phyloP scores from a whole-genome alignment of 306 rosid genomes.

The Luffa acutangula region DNA sequence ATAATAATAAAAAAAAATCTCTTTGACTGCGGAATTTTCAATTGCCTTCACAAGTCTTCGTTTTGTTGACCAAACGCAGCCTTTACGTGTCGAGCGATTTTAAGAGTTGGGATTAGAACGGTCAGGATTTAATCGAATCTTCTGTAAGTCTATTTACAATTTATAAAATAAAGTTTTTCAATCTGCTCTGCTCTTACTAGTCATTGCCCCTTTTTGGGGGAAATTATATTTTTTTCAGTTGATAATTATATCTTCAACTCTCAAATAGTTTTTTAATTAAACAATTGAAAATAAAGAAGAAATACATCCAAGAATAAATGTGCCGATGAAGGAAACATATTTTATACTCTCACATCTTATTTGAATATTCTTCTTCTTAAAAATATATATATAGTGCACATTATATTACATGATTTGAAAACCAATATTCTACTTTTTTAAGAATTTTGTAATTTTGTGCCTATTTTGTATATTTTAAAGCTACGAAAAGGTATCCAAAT shows the following conservation, averaged over 20 bases:
- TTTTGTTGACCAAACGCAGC: not conserved
- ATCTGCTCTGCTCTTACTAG: not conserved
- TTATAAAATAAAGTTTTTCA: not conserved
- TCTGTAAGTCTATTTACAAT: not conserved
- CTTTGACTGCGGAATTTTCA: not conserved
- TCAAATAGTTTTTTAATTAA: not conserved
- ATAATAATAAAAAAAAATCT: not conserved
- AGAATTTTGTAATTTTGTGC: too few species aligned
- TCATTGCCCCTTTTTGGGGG: not conserved
- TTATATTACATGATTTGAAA: not conserved
- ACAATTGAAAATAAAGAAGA: not conserved
- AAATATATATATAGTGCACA: not conserved
- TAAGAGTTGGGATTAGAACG: not conserved
- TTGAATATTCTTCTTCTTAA: not conserved
- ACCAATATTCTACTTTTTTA: too few species aligned
- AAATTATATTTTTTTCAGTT: not conserved
- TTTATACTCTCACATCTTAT: not conserved
- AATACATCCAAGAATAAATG: not conserved
- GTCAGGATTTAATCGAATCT: not conserved
- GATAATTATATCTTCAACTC: not conserved
- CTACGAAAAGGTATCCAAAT: too few species aligned
- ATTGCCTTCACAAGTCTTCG: not conserved
- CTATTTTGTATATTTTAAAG: too few species aligned
- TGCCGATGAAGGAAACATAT: not conserved
- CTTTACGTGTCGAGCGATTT: not conserved